A percentile compares a stretch with the other conserved stretches of the same genome.
These are phyloP conservation scores for Triticum monococcum DNA, from an alignment of 176 grass and related monocot genomes.

Conservation along the genomic window DNA sequence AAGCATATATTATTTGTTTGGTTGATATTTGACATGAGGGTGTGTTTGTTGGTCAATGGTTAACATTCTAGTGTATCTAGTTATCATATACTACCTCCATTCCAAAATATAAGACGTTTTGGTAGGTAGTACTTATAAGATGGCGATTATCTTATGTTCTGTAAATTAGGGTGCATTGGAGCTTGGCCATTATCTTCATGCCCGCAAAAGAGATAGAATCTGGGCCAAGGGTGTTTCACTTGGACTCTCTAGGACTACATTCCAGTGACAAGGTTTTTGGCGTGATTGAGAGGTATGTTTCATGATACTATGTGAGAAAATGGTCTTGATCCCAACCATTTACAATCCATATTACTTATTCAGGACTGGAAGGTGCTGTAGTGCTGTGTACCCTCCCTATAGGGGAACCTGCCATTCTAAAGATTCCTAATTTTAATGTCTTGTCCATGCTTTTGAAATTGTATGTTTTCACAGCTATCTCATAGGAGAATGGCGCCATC, in stretches of 20 bases:
- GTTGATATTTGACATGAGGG: not conserved
- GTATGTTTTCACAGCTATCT: constrained; percentile 41
- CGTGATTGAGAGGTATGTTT: constrained; percentile 46
- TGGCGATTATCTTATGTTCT: constrained; percentile 4
- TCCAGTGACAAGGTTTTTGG: constrained; percentile 55
- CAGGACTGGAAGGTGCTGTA: not conserved
- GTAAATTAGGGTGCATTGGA: constrained; percentile 84
- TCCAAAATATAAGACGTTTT: too few species aligned
- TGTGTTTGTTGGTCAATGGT: not conserved
- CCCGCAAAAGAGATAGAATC: constrained; percentile 55
- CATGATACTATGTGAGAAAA: not conserved
- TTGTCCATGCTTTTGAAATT: constrained; percentile 4
- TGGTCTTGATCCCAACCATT: constrained; percentile 8
- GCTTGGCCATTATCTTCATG: constrained; percentile 85
- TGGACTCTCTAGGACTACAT: constrained; percentile 85
- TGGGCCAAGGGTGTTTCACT: constrained; percentile 74
- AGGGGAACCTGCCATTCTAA: not conserved
- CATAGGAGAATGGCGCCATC: constrained; percentile 57
- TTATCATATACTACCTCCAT: constrained; percentile 3
- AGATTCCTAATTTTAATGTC: not conserved
- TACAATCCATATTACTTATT: not conserved
- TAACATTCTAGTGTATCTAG: constrained; percentile 2
- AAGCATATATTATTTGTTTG: constrained; percentile 19
- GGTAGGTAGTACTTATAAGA: not conserved
- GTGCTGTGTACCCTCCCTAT: not conserved